These are phyloP conservation scores for Penicillium mononematosum DNA, from an alignment of 495 filamentous ascomycete species.

Conservation along the genomic window DNA sequence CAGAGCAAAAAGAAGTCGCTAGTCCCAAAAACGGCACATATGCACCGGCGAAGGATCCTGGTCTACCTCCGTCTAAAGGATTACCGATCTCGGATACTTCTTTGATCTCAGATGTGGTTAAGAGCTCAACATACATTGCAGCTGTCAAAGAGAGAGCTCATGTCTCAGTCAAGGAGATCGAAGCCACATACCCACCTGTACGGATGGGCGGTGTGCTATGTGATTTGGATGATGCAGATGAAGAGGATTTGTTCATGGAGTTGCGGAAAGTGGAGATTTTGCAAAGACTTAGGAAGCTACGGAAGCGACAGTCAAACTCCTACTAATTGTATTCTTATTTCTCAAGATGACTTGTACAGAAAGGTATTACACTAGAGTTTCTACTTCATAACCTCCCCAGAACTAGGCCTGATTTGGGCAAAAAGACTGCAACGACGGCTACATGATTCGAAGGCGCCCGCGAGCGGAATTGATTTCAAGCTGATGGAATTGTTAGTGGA, in stretches of 20 bases:
- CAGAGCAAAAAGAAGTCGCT: neutral
- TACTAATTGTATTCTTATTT: slow-evolving; percentile 15
- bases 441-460: slow-evolving; percentile 11
- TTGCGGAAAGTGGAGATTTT: slow-evolving; percentile 43
- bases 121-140: neutral
- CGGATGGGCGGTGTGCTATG: slow-evolving; percentile 27
- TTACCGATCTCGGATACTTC: neutral
- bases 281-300: slow-evolving; percentile 39
- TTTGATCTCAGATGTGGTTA: slow-evolving; percentile 11
- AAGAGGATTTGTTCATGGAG: slow-evolving; percentile 43
- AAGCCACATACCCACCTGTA: slow-evolving; percentile 15
- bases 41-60: neutral
- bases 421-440: slow-evolving; percentile 1
- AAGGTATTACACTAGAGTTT: no score
- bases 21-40: neutral
- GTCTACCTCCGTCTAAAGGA: neutral
- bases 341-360: neutral
- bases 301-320: slow-evolving; percentile 28
- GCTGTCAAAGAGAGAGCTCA: slow-evolving; percentile 14
- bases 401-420: no score
- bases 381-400: no score
- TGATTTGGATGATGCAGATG: slow-evolving; percentile 41
- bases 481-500: no score
- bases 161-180: slow-evolving; percentile 19
- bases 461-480: slow-evolving; percentile 11